Evolutionary conservation across 1,284 basidiomycete genomes (phyloP).

Genomic region (Sanghuangporus weigelae): DNA sequence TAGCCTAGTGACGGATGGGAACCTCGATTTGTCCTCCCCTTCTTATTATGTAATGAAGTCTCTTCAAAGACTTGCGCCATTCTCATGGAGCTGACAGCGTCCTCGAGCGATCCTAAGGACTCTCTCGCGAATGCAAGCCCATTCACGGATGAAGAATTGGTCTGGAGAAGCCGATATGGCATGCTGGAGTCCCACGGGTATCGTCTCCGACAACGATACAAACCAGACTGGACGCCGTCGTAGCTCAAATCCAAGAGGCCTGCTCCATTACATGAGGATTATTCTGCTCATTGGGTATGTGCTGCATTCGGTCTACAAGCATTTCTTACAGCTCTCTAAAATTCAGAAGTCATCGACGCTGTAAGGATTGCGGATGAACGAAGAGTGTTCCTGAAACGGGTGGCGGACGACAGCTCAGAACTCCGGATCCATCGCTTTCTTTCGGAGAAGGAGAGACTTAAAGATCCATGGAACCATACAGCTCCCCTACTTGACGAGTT

Average conservation of each 20-base stretch:
- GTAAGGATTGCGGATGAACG: neutral
- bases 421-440: conserved; percentile 6
- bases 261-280: conserved; percentile 20
- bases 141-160: neutral
- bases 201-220: neutral
- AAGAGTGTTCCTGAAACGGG: neutral
- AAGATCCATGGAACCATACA: neutral
- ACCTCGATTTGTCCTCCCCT: no score
- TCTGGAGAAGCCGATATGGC: conserved; percentile 2
- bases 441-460: neutral
- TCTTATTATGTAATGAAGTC: no score
- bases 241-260: conserved; percentile 17
- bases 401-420: neutral
- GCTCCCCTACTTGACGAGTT: neutral
- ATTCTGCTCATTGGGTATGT: neutral
- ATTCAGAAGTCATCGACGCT: neutral
- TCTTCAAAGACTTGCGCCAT: no score
- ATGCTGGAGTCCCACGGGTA: neutral
- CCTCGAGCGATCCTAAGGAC: no score
- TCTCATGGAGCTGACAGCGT: no score
- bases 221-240: conserved; percentile 20
- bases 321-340: neutral
- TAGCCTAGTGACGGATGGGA: no score
- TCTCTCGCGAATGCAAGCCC: no score
- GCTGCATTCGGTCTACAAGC: neutral